Evolutionary conservation across 176 grass and related monocot genomes (phyloP), one percentile per base, ranked within the genome.

Genomic region (Canna indica): DNA sequence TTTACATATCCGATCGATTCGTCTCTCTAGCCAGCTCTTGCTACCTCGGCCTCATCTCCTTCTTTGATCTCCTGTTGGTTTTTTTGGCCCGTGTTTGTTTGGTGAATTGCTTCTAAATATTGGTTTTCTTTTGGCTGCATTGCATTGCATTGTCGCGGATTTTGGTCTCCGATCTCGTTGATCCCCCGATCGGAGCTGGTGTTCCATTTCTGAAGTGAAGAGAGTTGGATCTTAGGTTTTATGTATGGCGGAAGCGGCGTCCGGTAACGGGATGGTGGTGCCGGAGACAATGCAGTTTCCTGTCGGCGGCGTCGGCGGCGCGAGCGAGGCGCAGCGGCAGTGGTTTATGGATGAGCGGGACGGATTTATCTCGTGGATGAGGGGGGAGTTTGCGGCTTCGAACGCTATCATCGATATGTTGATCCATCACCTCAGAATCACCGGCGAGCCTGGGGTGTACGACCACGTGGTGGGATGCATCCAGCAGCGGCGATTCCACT

Each of bases 401-500:
- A 99, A 99, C 72, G 89, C 89, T 75, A 82, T 99, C 71, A 82
- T 99, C 48, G 94, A 99, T 52, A 75, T 84, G 38, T 67, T 99
- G 68, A 12, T 99, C 32, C 41, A 83, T 7, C 89, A 99, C 80
- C 81, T 99, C 66, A 84, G 84, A 64, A 3, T 67, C 83, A 32
- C 72, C 67, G 83, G 88, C 53, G 83, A 83, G 7, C 86, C 80
- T 3, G 89, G 84, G 48, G 84, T 87, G 86, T 93, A 88, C 53
- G 94, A 99, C 18, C 86, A 90, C 52, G 82, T 87, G 0, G 63
- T 66, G 31, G 80, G 80, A 17, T 67, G 60, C 60, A 82, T 99
- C 53, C 89, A 90, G 39, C 88, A 92, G 75, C 86, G 94, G 29
- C 84, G 94, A 0, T 81, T 65, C 72, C 86, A 93, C 78, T 99